phyloP scores from a whole-genome alignment of 2,329 filamentous ascomycete species.

The Neonectria faginata region DNA sequence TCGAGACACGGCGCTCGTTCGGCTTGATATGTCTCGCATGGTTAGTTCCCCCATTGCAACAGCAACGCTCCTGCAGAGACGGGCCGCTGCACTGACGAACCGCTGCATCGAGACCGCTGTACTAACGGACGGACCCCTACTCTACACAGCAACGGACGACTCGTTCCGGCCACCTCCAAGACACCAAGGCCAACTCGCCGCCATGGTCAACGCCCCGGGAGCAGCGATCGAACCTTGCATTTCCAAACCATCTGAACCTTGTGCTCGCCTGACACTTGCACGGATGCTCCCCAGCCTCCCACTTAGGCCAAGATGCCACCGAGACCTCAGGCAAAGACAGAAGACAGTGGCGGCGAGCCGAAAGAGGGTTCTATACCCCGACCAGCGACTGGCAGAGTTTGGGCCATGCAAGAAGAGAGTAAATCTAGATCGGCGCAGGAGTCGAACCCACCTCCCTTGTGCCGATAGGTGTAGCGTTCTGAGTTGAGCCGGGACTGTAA shows the following conservation, averaged over 20 bases:
- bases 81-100: not conserved
- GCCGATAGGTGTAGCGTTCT: constrained; percentile 13
- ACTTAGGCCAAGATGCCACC: not conserved
- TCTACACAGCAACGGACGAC: not conserved
- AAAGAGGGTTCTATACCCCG: constrained; percentile 17
- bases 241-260: constrained; percentile 7
- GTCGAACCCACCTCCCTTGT: constrained; percentile 3
- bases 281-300: not conserved
- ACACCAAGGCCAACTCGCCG: not conserved
- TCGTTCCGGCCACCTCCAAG: not conserved
- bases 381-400: constrained; percentile 12
- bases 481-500: constrained; percentile 10
- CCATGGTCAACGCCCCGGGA: constrained; percentile 11
- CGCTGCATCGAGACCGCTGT: not conserved
- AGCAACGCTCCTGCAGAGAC: too few relatives aligned
- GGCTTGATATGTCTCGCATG: not conserved
- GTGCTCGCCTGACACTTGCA: not conserved
- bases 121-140: not conserved
- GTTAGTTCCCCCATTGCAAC: too few relatives aligned
- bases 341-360: constrained; percentile 5
- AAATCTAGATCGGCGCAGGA: constrained; percentile 19
- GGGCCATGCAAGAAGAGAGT: constrained; percentile 8
- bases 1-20: not conserved
- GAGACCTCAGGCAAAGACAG: not conserved
- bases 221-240: constrained; percentile 21